A percentile compares a stretch with the other conserved stretches of the same genome.
These are phyloP conservation scores for Hypomyces perniciosus DNA, from an alignment of 2,329 filamentous ascomycete species.

Conservation along the genomic window DNA sequence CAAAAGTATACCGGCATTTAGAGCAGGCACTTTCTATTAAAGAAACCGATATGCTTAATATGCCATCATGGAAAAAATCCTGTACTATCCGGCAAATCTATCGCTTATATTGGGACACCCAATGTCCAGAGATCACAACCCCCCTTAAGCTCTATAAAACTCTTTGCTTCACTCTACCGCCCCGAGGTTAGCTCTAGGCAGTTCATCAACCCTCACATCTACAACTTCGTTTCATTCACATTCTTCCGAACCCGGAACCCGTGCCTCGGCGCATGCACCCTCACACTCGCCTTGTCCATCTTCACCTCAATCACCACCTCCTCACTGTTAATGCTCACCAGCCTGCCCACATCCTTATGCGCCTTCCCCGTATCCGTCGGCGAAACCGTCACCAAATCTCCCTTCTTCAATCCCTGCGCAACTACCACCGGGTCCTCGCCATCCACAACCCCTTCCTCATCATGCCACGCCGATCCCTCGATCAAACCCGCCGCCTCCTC, in stretches of 20 bases:
- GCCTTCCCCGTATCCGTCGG: conserved; percentile 56
- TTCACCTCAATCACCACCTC: conserved; percentile 55
- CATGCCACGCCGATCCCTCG: conserved; percentile 38
- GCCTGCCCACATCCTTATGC: conserved; percentile 51
- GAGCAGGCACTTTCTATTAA: too few relatives aligned
- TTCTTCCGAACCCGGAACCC: conserved; percentile 45
- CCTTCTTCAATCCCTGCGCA: conserved; percentile 44
- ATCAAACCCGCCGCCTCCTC: conserved; percentile 47
- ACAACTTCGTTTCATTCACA: conserved; percentile 4
- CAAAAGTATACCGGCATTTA: too few relatives aligned
- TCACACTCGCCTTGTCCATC: conserved; percentile 37
- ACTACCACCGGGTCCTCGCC: conserved; percentile 39
- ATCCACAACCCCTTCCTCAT: conserved; percentile 40
- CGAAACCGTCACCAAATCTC: conserved; percentile 51
- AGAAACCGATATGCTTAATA: too few relatives aligned
- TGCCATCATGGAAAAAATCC: too few relatives aligned
- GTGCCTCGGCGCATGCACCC: conserved; percentile 56
- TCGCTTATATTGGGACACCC: too few relatives aligned
- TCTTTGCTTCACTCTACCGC: background rate
- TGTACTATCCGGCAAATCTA: too few relatives aligned
- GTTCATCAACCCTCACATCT: background rate
- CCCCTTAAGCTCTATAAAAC: background rate
- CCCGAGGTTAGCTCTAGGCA: too few relatives aligned
- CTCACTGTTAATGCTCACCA: conserved; percentile 45
- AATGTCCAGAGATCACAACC: background rate